Base-by-base conservation (phyloP, 2,329 filamentous ascomycete species). In the Hypoxylon sp. region DNA sequence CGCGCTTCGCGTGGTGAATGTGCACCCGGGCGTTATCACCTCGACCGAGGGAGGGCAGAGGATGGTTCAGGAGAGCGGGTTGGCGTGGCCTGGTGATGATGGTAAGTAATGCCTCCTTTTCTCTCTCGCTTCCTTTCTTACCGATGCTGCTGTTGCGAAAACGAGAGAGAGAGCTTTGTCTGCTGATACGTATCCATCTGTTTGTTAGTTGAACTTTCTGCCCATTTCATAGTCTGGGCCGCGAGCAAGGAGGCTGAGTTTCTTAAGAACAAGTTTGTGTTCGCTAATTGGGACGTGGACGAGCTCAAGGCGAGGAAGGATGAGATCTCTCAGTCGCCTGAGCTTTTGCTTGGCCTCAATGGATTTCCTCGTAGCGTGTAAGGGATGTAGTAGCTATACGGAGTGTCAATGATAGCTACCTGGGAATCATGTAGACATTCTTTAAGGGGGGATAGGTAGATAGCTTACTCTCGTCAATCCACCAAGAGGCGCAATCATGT, bases 201-300 rank as follows among this genome's bases (percentile, higher is more conserved):
- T 63, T 17, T 6, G 5, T 25, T 25, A 59, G 59, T 63, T 17
- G 45, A 56, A 19, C 40, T 61, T 6, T 27, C 48, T 1, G 60
- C 60, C 12, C 53, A 58, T 19, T 63, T 58, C 48, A 26, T 62
- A 13, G 59, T 62, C 47, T 62, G 52, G 59, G 57, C 57, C 11
- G 58, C 55, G 15, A 62, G 55, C 23, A 38, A 58, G 8, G 61
- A 61, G 47, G 60, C 55, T 3, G 46, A 41, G n/a, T 63, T 63
- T 38, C 20, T 60, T 4, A 60, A 61, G 48, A 60, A 57, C 15
- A 61, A 63, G 47, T 60, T 61, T 17, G 61, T 60, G 3, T 59
- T 55, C 29, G 51, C 56, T 29, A 49, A 35, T 27, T 59, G 55
- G 58, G 56, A 63, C 25, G 54, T 63, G 13, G 54, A 61, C 16